Conservation (phyloP, 1,284 basidiomycete genomes). For the Anthracocystis setariae region DNA sequence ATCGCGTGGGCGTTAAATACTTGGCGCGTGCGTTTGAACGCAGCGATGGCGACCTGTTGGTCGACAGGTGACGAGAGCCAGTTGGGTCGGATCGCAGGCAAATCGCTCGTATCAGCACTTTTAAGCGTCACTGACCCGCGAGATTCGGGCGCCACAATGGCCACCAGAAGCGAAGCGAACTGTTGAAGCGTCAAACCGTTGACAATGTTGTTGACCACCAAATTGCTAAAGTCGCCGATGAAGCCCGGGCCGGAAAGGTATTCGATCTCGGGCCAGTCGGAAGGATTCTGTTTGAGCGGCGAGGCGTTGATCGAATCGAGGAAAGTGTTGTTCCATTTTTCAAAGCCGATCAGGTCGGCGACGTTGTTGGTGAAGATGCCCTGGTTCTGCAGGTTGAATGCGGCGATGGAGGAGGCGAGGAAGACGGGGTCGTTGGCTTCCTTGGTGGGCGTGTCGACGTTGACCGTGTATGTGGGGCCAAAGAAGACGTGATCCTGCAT, state of each 20-base stretch:
- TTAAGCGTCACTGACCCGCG: slow-evolving; percentile 68
- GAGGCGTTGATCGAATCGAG: slow-evolving; percentile 38
- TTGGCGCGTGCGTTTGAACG: slow-evolving; percentile 41
- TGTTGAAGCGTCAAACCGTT: slow-evolving; percentile 36
- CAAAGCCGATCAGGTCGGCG: slow-evolving; percentile 54
- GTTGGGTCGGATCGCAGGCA: slow-evolving; percentile 69
- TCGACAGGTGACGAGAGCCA: slow-evolving; percentile 58
- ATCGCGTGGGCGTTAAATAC: slow-evolving; percentile 66
- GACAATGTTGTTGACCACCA: slow-evolving; percentile 34
- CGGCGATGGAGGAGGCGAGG: slow-evolving; percentile 33
- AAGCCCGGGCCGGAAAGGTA: slow-evolving; percentile 52
- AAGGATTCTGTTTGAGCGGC: slow-evolving; percentile 30
- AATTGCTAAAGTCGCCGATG: slow-evolving; percentile 52
- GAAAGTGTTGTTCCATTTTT: slow-evolving; percentile 43
- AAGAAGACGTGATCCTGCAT: slow-evolving; percentile 61
- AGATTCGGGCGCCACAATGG: slow-evolving; percentile 57
- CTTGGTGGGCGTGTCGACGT: slow-evolving; percentile 40
- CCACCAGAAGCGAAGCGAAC: slow-evolving; percentile 46
- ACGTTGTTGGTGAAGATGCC: slow-evolving; percentile 58
- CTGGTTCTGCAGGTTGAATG: slow-evolving; percentile 28
- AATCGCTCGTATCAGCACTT: slow-evolving; percentile 68
- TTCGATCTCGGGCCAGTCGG: slow-evolving; percentile 54
- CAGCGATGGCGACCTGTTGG: slow-evolving; percentile 64
- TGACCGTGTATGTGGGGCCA: slow-evolving; percentile 52
- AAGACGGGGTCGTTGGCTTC: slow-evolving; percentile 49